Evolutionary conservation across 805 yeast species (phyloP).

Genomic region (Kluyveromyces siamensis): DNA sequence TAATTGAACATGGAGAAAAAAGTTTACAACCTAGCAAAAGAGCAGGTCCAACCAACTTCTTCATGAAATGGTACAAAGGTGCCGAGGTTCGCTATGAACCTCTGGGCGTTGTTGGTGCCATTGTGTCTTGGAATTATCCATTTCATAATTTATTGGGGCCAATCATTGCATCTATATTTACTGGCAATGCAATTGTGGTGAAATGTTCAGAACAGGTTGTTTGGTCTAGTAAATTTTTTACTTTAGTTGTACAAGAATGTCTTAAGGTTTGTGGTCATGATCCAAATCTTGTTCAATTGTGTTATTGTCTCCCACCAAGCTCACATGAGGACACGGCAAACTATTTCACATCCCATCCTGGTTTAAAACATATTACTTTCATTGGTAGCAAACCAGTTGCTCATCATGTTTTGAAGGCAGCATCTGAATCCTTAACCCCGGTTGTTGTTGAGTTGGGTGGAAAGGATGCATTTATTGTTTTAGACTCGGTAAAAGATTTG

Average conservation of each 20-base stretch:
- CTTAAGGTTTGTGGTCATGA: slow-evolving; percentile 65
- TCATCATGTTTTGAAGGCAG: slow-evolving; percentile 73
- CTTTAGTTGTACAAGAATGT: slow-evolving; percentile 62
- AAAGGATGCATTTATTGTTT: slow-evolving; percentile 80
- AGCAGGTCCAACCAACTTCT: slow-evolving; percentile 78
- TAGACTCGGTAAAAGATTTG: slow-evolving; percentile 65
- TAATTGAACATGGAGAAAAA: slow-evolving; percentile 68
- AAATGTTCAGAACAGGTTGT: slow-evolving; percentile 95
- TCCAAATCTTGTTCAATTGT: slow-evolving; percentile 78
- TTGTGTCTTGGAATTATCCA: slow-evolving; percentile 97
- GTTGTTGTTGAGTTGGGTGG: slow-evolving; percentile 96
- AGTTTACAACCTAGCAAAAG: slow-evolving; percentile 63
- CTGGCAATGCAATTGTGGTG: slow-evolving; percentile 86
- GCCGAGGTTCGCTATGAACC: slow-evolving; percentile 95
- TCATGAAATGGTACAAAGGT: slow-evolving; percentile 74
- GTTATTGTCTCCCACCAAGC: slow-evolving; percentile 74
- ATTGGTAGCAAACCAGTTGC: slow-evolving; percentile 96
- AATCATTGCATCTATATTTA: slow-evolving; percentile 73
- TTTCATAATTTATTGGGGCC: slow-evolving; percentile 94
- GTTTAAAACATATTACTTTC: slow-evolving; percentile 80
- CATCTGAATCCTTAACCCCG: slow-evolving; percentile 82
- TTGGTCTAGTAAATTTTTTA: slow-evolving; percentile 84
- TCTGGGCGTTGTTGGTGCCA: slow-evolving; percentile 73
- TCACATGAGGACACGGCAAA: slow-evolving; percentile 45
- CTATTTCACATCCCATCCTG: slow-evolving; percentile 74